Base-by-base conservation (phyloP, 306 rosid genomes). In the Ochetophila trinervis region DNA sequence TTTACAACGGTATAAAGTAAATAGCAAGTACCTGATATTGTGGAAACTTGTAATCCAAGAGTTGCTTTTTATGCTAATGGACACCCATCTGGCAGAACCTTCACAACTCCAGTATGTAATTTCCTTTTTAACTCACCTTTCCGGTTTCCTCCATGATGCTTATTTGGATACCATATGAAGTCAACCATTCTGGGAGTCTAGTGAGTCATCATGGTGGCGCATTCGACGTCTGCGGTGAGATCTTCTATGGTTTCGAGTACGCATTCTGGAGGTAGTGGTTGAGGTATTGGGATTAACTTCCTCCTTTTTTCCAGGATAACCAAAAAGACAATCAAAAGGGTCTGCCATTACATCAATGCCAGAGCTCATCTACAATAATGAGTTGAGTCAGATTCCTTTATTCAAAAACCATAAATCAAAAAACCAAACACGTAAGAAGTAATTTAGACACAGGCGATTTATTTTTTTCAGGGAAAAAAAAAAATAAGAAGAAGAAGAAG, bases 251-350 rank as follows among this genome's bases (percentile, higher is more conserved):
- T 66, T 51, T 60, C 82, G 84, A 62, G 65, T 61, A 52, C 68
- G 82, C 11, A 22, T 23, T 70, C 69, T 83, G 17, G 80, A 66
- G 51, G 82, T 69, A 32, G 78, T 76, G 37, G 60, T 74, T 23
- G 89, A 72, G 53, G 76, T 8, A 71, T 12, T 56, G 0, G 81
- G 78, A 51, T 49, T 67, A 67, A 69, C 65, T 66, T 81, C 91
- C 77, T 93, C 97, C 76, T 47, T 71, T 53, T 58, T 74, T 49
- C 68, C 50, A 40, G 75, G 54, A 68, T 78, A 27, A 74, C 86
- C 96, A 50, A 87, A 93, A 45, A 93, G 45, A 57, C 65, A 78
- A 73, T 86, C 96, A 57, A 93, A 75, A 63, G 96, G 94, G 67
- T 86, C 96, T 20, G 70, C 65, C 72, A 19, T 51, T 58, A 47